phyloP scores from a whole-genome alignment of 192 early-diverging fungal genomes.

The Rhizophlyctis rosea region DNA sequence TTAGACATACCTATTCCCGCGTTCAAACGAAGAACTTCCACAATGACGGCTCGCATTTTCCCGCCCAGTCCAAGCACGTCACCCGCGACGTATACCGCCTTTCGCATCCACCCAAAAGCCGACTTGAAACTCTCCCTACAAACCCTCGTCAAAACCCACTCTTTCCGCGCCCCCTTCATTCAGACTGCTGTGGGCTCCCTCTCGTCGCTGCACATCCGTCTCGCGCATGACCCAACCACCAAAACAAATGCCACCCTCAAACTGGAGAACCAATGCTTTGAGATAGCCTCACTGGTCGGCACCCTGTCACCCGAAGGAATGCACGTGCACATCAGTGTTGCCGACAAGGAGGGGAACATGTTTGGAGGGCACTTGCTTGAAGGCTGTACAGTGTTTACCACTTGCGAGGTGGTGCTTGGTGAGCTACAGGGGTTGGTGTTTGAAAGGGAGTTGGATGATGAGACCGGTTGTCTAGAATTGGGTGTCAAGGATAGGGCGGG shows the following conservation, averaged over 20 bases:
- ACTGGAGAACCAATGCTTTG: not conserved
- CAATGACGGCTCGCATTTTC: too few species aligned
- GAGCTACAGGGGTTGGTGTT: not conserved
- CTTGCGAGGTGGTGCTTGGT: not conserved
- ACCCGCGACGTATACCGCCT: not conserved
- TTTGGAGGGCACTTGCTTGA: not conserved
- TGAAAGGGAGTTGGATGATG: not conserved
- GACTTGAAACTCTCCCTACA: not conserved
- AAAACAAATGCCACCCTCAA: not conserved
- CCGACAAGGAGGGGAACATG: not conserved
- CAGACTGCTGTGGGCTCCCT: not conserved
- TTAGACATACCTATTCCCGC: too few species aligned
- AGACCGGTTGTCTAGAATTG: not conserved
- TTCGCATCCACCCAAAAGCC: not conserved
- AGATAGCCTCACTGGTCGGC: not conserved
- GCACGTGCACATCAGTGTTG: not conserved
- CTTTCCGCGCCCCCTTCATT: not conserved
- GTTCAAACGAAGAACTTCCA: too few species aligned
- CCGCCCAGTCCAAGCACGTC: too few species aligned
- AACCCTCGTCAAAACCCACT: not conserved
- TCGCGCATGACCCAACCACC: not conserved
- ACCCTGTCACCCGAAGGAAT: not conserved
- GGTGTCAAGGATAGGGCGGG: too few species aligned
- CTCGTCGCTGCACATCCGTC: not conserved
- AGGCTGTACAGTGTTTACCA: not conserved